Conservation (phyloP, 2,329 filamentous ascomycete genomes). For the Coniochaeta ligniaria region DNA sequence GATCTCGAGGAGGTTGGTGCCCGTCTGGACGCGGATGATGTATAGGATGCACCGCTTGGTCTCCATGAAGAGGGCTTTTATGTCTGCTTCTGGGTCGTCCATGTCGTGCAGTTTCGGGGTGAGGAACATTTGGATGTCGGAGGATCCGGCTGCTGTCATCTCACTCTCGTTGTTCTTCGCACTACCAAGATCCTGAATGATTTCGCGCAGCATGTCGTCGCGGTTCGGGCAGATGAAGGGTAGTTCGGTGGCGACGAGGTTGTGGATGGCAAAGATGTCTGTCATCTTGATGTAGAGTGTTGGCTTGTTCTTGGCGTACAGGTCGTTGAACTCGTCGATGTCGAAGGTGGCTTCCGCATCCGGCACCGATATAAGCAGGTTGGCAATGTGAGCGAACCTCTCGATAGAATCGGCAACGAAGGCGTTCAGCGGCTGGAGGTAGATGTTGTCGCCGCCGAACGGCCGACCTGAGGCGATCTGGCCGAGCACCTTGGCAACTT, state of each 20-base stretch:
- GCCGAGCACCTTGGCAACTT: conserved; percentile 85
- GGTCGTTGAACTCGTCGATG: conserved; percentile 97
- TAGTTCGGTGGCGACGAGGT: conserved; percentile 74
- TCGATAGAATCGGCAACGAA: conserved; percentile 83
- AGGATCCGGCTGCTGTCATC: conserved; percentile 76
- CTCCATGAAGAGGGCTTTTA: conserved; percentile 94
- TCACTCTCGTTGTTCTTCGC: conserved; percentile 96
- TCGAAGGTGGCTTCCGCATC: conserved; percentile 90
- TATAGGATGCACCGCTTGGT: conserved; percentile 96
- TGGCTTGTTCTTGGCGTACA: conserved; percentile 93
- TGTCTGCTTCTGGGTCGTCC: conserved; percentile 86
- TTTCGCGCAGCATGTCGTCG: conserved; percentile 84
- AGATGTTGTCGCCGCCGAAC: conserved; percentile 92
- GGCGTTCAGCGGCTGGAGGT: conserved; percentile 88
- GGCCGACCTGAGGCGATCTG: conserved; percentile 84
- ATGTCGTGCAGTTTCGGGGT: conserved; percentile 84
- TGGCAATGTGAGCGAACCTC: conserved; percentile 68
- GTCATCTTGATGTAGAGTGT: conserved; percentile 99
- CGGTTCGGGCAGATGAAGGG: conserved; percentile 67
- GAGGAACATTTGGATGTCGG: conserved; percentile 85
- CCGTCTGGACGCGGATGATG: conserved; percentile 93
- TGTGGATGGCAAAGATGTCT: conserved; percentile 95
- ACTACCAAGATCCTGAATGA: conserved; percentile 88
- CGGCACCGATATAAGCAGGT: conserved; percentile 71
- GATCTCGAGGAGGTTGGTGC: conserved; percentile 88